Evolutionary conservation across 352 stramenopile genomes (phyloP), one percentile per base, ranked within the genome.

Genomic region (Pythium grandisporangium): DNA sequence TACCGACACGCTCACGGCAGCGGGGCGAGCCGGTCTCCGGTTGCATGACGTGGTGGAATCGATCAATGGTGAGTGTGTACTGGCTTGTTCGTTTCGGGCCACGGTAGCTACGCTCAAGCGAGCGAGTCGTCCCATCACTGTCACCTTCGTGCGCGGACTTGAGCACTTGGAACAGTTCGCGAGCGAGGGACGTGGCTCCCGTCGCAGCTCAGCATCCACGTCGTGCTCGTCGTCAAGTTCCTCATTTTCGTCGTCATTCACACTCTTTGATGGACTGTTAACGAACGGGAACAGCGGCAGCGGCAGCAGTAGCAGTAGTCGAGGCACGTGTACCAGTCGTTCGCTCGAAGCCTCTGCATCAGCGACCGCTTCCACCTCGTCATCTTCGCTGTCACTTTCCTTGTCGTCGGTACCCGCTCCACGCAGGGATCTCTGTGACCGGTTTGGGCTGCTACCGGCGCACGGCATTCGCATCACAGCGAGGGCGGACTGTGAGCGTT

Each of bases 91-190:
- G 10, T 69, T 79, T 16, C 14, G 48, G 10, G 49, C 54, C 3
- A 59, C 71, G 26, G 51, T 71, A 13, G 41, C 41, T 8, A 38
- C 44, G 4, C 51, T 79, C 17, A 68, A 71, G 38, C 63, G 70
- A 6, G 58, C 57, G 14, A 60, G 53, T 21, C 63, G 67, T 0
- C 67, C 67, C 14, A 61, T 79, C 51, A 69, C 58, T 1, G 50
- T 79, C 21, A 76, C 61, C 1, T 67, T 79, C 21, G 32, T 79
- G 19, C 55, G 67, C 0, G 67, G 67, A 0, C 36, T 75, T 16
- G 32, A 60, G 10, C 61, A 56, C 20, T 46, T 66, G 14, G 48
- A 52, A 19, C 19, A 35, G 36, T 22, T 51, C 24, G 30, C 12
- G 27, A 26, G 43, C 11, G n/a, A 26, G 2, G 13, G 32, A 22